phyloP scores from a whole-genome alignment of 306 rosid genomes.

The Abrus pulchellus region DNA sequence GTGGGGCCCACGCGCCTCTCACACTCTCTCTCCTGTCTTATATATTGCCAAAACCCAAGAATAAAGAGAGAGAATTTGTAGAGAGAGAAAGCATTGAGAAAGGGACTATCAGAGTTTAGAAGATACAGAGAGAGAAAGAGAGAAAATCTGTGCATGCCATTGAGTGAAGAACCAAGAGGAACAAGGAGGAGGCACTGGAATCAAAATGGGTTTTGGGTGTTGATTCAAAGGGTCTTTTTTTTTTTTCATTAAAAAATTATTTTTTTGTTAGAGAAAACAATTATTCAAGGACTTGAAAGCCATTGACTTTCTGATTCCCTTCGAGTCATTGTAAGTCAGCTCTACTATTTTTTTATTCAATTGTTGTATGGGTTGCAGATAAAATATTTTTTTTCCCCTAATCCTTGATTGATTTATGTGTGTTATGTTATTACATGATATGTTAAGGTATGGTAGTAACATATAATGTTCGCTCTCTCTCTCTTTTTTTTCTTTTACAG shows the following conservation, averaged over 20 bases:
- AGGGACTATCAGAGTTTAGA: neutral
- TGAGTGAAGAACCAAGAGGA: constrained; percentile 14
- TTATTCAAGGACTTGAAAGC: neutral
- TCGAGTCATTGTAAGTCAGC: constrained; percentile 52
- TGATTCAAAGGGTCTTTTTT: neutral
- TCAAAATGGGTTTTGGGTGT: constrained; percentile 28
- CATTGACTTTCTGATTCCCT: constrained; percentile 47
- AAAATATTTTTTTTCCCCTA: neutral
- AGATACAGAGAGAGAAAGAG: constrained; percentile 17
- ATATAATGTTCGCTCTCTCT: constrained; percentile 44
- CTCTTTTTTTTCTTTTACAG: constrained; percentile 60
- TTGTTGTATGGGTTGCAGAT: neutral
- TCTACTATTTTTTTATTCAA: neutral
- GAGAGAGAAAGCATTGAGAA: constrained; percentile 32
- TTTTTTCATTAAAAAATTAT: too few relatives aligned
- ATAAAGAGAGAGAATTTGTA: neutral
- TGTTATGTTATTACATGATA: too few relatives aligned
- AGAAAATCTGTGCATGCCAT: constrained; percentile 34
- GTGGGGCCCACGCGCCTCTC: constrained; percentile 54
- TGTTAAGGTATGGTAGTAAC: neutral
- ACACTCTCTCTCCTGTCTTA: neutral
- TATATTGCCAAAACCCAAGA: constrained; percentile 13
- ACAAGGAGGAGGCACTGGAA: neutral
- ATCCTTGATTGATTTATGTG: neutral
- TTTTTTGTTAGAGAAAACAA: neutral